Base-by-base conservation (phyloP, 1,284 basidiomycete species). In the Anthracocystis setariae region DNA sequence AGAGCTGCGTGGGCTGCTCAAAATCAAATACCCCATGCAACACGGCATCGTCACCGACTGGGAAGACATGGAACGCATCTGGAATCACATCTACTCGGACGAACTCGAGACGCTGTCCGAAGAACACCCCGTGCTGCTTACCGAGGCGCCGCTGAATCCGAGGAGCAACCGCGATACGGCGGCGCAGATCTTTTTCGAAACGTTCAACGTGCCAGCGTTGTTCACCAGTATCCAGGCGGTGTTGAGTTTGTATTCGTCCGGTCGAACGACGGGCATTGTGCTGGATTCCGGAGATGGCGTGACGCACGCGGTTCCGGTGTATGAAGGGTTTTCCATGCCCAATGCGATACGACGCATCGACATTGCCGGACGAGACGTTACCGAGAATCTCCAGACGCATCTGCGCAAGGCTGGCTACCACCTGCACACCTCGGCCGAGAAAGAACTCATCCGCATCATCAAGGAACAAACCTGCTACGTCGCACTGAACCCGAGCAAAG, bases 401-500 rank as follows among this genome's bases (percentile, higher is more conserved):
- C 87, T 99, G 17, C 90, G 96, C 56, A 98, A 97, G 84, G 89
- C 92, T 0, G 96, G 96, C 0, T 92, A 97, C 80, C 90, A 98
- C 83, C 86, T 99, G 53, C 92, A 97, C 79, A 98, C 96, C 0
- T 94, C 93, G 23, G 94, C 96, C 5, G 96, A 99, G 84, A 91
- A 92, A 59, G 96, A 99, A 84, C 92, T 98, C 20, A 94, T 99
- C 12, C 87, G 96, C 58, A 93, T 92, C 47, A 97, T 98, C 84
- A 99, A 98, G 85, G 96, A 98, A 86, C 96, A 97, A 83, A 92
- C 91, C 64, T 98, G 95, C 83, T 98, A 98, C 85, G 87, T 98
- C 57, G 92, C 95, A 3, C 82, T 92, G 40, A 93, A 93, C 80
- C 93, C 94, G 2, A 86, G 87, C 3, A 97, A 96, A 84, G 96